Evolutionary conservation across 2,329 filamentous ascomycete genomes (phyloP).

Genomic region (Fusarium sp.): DNA sequence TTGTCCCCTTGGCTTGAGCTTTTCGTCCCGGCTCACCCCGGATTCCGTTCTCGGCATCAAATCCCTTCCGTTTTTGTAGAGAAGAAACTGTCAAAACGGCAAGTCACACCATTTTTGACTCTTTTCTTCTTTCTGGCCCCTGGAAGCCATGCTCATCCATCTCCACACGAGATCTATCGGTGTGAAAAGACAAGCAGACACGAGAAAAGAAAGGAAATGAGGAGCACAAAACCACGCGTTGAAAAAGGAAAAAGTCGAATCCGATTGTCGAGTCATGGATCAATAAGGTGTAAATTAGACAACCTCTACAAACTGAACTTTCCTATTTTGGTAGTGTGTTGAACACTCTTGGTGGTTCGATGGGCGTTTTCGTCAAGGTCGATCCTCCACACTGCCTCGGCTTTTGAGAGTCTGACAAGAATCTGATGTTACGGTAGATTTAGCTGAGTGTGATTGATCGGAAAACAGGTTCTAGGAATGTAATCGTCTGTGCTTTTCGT

Average conservation of each 20-base stretch:
- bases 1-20: background rate
- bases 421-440: constrained; percentile 20
- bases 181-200: background rate
- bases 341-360: background rate
- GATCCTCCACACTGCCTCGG: constrained; percentile 17
- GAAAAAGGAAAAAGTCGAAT: background rate
- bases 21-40: constrained; percentile 23
- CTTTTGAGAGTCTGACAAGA: background rate
- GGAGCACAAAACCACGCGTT: background rate
- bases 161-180: background rate
- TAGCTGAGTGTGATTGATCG: constrained; percentile 3
- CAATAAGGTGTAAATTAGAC: constrained; percentile 4
- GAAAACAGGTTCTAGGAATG: background rate
- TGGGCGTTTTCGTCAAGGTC: background rate
- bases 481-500: background rate
- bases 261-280: background rate
- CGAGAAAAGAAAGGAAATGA: constrained; percentile 17
- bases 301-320: background rate
- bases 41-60: constrained; percentile 7
- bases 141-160: background rate
- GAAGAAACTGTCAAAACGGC: background rate
- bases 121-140: background rate
- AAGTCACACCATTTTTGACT: constrained; percentile 21
- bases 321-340: background rate
- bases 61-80: background rate